phyloP scores from a whole-genome alignment of 305 asterid genomes.

The Fraxinus velutina region DNA sequence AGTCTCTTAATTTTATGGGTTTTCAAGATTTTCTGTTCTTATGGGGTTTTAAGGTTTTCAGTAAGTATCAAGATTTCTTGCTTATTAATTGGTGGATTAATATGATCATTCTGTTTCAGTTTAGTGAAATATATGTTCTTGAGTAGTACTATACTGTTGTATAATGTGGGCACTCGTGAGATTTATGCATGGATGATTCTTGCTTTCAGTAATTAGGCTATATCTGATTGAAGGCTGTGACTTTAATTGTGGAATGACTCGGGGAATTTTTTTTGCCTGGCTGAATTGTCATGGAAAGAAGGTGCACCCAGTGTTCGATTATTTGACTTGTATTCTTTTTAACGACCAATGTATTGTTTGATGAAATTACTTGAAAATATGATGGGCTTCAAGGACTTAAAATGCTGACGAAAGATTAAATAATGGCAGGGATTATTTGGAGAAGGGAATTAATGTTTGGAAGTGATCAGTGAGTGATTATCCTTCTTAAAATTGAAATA shows the following conservation, averaged over 20 bases:
- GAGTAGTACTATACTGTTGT: background rate
- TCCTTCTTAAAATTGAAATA: background rate
- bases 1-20: background rate
- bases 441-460: background rate
- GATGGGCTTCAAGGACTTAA: background rate
- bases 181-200: background rate
- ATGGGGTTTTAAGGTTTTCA: background rate
- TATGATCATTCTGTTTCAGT: background rate
- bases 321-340: background rate
- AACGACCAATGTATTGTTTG: background rate
- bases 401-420: background rate
- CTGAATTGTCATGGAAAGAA: background rate
- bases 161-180: background rate
- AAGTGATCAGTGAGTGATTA: background rate
- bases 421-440: background rate
- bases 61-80: background rate
- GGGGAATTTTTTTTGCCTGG: background rate
- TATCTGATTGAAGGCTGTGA: conserved; percentile 21
- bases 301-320: background rate
- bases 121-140: conserved; percentile 7
- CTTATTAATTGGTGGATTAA: background rate
- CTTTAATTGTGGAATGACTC: conserved; percentile 1
- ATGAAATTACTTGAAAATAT: background rate
- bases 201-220: background rate
- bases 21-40: background rate